Conservation (phyloP, 2,329 filamentous ascomycete genomes). For the Fusarium sp. region DNA sequence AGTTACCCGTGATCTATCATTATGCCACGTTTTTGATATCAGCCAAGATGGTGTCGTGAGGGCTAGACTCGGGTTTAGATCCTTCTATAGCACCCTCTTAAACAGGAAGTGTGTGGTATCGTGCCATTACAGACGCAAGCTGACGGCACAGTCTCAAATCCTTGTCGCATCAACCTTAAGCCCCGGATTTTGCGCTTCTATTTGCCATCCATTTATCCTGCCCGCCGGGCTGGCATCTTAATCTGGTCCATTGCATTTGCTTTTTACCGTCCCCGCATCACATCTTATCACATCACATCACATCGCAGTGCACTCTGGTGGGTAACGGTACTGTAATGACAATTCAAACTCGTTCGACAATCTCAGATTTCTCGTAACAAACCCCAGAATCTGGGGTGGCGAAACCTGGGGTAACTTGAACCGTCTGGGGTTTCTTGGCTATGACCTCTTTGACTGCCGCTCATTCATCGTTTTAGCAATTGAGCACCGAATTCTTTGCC, state of each 20-base stretch:
- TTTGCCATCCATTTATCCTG: background rate
- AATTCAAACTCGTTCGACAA: background rate
- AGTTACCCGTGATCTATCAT: background rate
- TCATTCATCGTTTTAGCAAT: background rate
- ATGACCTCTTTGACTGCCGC: slow-evolving; percentile 2
- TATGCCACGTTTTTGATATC: slow-evolving; percentile 25
- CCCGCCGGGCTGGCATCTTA: background rate
- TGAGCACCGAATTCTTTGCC: background rate
- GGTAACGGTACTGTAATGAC: background rate
- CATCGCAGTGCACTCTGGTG: background rate
- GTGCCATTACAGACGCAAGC: slow-evolving; percentile 26
- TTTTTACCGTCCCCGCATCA: slow-evolving; percentile 3
- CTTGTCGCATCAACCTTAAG: slow-evolving; percentile 18
- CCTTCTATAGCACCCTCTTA: background rate
- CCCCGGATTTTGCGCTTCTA: slow-evolving; percentile 13
- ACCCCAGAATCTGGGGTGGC: background rate
- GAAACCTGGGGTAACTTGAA: slow-evolving; percentile 21
- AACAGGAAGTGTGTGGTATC: slow-evolving; percentile 11
- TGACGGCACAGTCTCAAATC: slow-evolving; percentile 22
- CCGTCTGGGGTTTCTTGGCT: slow-evolving; percentile 11
- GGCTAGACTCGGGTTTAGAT: slow-evolving; percentile 15
- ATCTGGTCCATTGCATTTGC: background rate
- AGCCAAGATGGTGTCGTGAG: background rate
- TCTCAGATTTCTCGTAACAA: background rate
- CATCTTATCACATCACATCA: background rate